A percentile compares a stretch with the other conserved stretches of the same genome.
phyloP scores from a whole-genome alignment of 441 rosid genomes.

The Rhodomyrtus psidioides region DNA sequence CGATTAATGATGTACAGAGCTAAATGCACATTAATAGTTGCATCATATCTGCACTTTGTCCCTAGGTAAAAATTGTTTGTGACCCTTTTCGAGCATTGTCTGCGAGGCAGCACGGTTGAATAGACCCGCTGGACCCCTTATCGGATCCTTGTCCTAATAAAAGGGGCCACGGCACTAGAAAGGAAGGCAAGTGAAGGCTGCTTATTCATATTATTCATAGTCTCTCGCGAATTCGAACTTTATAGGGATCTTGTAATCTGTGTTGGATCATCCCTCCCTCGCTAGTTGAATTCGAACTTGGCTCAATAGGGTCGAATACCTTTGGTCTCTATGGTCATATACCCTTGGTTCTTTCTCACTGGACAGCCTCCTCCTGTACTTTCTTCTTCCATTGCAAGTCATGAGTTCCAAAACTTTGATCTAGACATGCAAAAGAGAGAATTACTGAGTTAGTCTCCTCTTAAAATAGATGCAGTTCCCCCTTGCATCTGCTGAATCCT shows the following conservation, averaged over 20 bases:
- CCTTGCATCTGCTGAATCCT: no score
- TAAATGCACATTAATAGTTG: neutral
- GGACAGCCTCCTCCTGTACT: no score
- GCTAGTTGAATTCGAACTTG: constrained; percentile 3
- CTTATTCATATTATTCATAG: neutral
- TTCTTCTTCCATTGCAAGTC: no score
- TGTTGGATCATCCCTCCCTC: neutral
- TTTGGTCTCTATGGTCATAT: no score
- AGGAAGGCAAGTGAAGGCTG: neutral
- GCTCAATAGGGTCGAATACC: no score
- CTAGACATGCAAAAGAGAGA: no score
- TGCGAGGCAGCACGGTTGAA: neutral
- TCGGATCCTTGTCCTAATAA: neutral
- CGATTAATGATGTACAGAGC: neutral
- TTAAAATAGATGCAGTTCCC: no score
- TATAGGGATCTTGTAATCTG: neutral
- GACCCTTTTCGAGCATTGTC: neutral
- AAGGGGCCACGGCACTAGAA: neutral
- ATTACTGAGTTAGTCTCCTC: no score
- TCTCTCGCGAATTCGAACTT: neutral
- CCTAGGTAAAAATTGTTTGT: neutral
- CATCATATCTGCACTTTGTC: neutral
- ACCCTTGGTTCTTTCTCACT: no score
- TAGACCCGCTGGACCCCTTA: neutral
- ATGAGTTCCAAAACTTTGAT: no score